Conservation (phyloP, 495 filamentous ascomycete genomes). For the Neurospora sp. region DNA sequence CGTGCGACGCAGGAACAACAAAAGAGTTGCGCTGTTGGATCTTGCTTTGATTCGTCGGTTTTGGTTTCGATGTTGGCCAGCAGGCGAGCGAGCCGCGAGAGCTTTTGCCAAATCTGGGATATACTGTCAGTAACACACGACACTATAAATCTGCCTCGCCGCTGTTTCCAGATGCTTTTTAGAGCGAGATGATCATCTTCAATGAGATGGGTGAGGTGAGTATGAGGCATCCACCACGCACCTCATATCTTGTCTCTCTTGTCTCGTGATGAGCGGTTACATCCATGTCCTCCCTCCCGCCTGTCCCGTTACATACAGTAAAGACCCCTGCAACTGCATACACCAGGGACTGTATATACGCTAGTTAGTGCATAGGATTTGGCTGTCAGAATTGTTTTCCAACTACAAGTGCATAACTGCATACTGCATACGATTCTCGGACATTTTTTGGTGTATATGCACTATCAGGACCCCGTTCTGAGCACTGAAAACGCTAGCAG, state of each 20-base stretch:
- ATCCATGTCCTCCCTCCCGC: background rate
- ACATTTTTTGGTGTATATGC: no score
- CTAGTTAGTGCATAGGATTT: no score
- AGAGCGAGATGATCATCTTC: background rate
- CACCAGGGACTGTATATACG: no score
- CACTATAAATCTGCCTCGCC: background rate
- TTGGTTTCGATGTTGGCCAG: background rate
- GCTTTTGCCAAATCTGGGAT: background rate
- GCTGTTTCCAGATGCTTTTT: background rate
- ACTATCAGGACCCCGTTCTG: no score
- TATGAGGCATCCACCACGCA: background rate
- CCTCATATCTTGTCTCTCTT: background rate
- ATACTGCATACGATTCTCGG: no score
- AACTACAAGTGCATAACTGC: no score
- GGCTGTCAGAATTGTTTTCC: no score
- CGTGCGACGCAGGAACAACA: background rate
- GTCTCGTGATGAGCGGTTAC: background rate
- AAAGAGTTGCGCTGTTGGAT: background rate
- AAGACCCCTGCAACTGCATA: no score
- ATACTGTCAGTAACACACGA: background rate
- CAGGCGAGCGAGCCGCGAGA: background rate
- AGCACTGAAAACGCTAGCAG: no score
- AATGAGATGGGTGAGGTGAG: background rate
- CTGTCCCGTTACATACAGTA: background rate
- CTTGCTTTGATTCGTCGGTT: background rate